Conservation (phyloP, 73 alveolate genomes). For the Tetrahymena malaccensis region DNA sequence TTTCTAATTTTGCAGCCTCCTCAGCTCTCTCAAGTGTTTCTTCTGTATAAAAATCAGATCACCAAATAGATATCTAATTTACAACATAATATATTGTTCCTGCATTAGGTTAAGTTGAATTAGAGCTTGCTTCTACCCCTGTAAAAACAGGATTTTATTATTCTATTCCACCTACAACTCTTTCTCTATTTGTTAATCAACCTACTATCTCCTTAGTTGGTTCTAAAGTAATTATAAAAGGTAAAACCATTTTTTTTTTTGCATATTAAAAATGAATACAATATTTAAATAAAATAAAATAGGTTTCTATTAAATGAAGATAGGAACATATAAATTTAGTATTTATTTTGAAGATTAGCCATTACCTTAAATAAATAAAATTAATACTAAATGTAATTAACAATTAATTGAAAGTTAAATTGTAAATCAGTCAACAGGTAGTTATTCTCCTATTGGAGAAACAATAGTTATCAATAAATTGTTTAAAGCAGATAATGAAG, state of each 20-base stretch:
- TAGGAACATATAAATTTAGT: not conserved
- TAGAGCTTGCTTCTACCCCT: not conserved
- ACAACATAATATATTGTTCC: not conserved
- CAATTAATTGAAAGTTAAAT: not conserved
- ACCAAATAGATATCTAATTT: not conserved
- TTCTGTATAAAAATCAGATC: not conserved
- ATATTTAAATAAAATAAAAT: not conserved
- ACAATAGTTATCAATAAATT: not conserved
- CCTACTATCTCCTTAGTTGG: not conserved
- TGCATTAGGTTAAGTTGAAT: not conserved
- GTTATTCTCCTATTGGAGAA: not conserved
- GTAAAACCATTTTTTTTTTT: not conserved
- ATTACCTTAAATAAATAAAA: not conserved
- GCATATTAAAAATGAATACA: not conserved
- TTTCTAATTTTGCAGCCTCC: not conserved
- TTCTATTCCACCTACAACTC: not conserved
- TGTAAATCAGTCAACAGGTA: not conserved
- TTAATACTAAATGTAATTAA: not conserved
- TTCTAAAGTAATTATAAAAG: not conserved
- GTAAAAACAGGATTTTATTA: not conserved
- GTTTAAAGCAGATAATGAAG: not conserved
- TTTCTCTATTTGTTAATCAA: not conserved
- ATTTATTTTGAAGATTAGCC: not conserved
- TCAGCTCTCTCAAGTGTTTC: not conserved
- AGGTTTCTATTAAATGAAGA: not conserved